Conservation (phyloP, 345 rosid genomes). For the Limnanthes douglasii region DNA sequence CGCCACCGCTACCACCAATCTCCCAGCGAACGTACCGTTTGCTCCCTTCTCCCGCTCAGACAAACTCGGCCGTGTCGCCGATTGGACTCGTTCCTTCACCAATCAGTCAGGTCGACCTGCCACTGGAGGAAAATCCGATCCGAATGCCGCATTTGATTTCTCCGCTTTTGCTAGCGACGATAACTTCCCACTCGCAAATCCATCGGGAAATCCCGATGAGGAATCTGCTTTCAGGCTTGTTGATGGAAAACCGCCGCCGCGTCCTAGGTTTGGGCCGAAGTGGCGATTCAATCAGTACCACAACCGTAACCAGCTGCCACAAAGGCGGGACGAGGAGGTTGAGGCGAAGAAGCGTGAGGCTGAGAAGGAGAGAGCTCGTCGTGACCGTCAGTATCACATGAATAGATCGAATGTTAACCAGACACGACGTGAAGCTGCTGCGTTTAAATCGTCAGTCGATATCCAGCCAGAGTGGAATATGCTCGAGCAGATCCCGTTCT, state of each 20-base stretch:
- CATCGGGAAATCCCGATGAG: constrained; percentile 30
- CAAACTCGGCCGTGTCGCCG: constrained; percentile 89
- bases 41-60: constrained; percentile 88
- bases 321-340: constrained; percentile 92
- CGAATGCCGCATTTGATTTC: constrained; percentile 55
- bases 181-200: constrained; percentile 30
- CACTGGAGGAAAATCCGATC: constrained; percentile 18
- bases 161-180: constrained; percentile 48
- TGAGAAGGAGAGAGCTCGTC: constrained; percentile 89
- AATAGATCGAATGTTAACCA: constrained; percentile 57
- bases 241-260: constrained; percentile 77
- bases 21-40: constrained; percentile 51
- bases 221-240: constrained; percentile 86
- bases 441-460: constrained; percentile 76
- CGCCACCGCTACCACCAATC: constrained; percentile 25
- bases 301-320: constrained; percentile 69
- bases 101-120: constrained; percentile 20
- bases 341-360: constrained; percentile 80
- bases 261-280: constrained; percentile 84
- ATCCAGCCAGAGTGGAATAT: constrained; percentile 98
- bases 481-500: constrained; percentile 95
- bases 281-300: constrained; percentile 70
- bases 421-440: constrained; percentile 76
- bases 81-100: constrained; percentile 55
- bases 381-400: constrained; percentile 59